Base-by-base conservation (phyloP, 192 early-diverging fungal genomes). In the Coemansia sp. region DNA sequence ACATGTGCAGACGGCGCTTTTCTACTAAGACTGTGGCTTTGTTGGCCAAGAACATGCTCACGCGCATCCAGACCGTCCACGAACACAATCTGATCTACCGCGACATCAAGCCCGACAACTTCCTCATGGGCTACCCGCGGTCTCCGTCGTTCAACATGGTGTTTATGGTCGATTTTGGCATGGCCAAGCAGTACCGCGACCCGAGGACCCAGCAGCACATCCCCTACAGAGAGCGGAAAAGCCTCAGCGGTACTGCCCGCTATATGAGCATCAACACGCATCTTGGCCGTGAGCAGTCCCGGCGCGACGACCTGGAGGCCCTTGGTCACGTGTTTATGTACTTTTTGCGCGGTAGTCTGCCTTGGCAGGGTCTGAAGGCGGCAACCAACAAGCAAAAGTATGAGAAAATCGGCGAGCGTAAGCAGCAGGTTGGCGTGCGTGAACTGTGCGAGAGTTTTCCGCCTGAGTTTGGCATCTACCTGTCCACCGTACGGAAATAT, bases 191-290 rank as follows among this genome's bases (percentile, higher is more conserved):
- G 67, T 98, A 97, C 68, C 86, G 95, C 22, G 96, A 98, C 76
- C 95, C 95, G 29, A 94, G 91, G 71, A 96, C 95, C 27, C 92
- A 92, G 72, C 89, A 93, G 70, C 96, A 98, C 85, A 98, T 98
- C 72, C 95, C 96, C 50, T 98, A 94, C 82, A 86, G 94, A 32
- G 96, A 98, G 84, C 88, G 95, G 62, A 97, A 96, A 84, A 90
- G 86, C 71, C 81, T 98, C 30, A 92, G 91, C 51, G 96, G 96
- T 51, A 98, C 96, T 21, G 96, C 96, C 11, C 90, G 96, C 54
- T 98, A 98, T 81, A 97, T 97, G 95, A 92, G 90, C 72, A 97
- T 97, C 74, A 95, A 98, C 83, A 98, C 96, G 21, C 96, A 98
- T 75, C 84, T 97, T 25, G 96, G 96, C 23, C 82, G 96, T 84